A percentile compares a stretch with the other conserved stretches of the same genome.
Evolutionary conservation across 1,284 basidiomycete species (phyloP).

Genomic region (Filobasidium uniguttulatum): DNA sequence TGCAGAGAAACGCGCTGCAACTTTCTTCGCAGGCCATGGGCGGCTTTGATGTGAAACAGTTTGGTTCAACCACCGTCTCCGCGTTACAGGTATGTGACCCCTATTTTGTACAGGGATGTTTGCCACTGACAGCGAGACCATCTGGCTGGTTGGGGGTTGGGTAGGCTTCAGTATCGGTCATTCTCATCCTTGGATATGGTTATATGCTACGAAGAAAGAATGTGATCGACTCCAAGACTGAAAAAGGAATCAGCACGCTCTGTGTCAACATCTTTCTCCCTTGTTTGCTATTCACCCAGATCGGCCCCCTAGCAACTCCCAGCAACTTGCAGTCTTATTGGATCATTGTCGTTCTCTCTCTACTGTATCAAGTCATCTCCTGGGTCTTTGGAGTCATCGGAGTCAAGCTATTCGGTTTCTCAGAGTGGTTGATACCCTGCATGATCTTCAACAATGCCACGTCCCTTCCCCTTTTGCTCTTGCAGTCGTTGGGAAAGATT

Average conservation of each 20-base stretch:
- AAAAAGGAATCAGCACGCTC: constrained; percentile 25
- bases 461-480: constrained; percentile 28
- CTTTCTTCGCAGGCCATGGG: too few relatives aligned
- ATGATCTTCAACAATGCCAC: constrained; percentile 34
- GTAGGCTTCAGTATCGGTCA: constrained; percentile 26
- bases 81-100: constrained; percentile 16
- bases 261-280: constrained; percentile 30
- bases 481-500: constrained; percentile 25
- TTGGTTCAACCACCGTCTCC: constrained; percentile 17
- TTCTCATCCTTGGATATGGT: constrained; percentile 30
- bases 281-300: constrained; percentile 31
- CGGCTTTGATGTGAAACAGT: constrained; percentile 1
- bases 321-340: constrained; percentile 27
- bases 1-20: too few relatives aligned
- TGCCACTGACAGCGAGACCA: not conserved
- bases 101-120: not conserved
- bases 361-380: constrained; percentile 27
- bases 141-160: not conserved
- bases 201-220: constrained; percentile 19
- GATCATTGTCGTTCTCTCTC: constrained; percentile 28
- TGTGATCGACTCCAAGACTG: constrained; percentile 21
- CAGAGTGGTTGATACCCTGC: constrained; percentile 26
- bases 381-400: constrained; percentile 22
- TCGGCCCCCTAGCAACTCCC: constrained; percentile 28
- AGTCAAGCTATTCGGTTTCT: constrained; percentile 21